These are phyloP conservation scores for Lepraria neglecta DNA, from an alignment of 495 filamentous ascomycete species.

Conservation along the genomic window DNA sequence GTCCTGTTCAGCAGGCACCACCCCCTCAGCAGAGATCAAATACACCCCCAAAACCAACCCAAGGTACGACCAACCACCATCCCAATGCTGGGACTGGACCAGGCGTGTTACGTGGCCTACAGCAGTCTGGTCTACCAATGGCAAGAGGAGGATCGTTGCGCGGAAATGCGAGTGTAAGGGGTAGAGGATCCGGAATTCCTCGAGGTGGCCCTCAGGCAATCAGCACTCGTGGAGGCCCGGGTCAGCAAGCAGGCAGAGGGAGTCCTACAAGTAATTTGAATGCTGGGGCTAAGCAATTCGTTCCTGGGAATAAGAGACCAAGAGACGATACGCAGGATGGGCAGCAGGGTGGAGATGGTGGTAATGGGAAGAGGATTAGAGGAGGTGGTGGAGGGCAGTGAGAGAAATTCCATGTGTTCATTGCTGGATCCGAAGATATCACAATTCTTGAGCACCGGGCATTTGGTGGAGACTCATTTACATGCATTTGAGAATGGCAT, in stretches of 20 bases:
- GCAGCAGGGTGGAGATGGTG: constrained; percentile 41
- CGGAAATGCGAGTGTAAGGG: constrained; percentile 34
- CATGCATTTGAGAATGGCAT: neutral
- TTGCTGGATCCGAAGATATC: neutral
- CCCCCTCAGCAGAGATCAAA: constrained; percentile 10
- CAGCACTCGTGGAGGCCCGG: constrained; percentile 31
- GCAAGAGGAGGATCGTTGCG: constrained; percentile 40
- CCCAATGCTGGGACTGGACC: constrained; percentile 34
- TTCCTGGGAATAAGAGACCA: constrained; percentile 60
- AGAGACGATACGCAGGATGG: constrained; percentile 57
- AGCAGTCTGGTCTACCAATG: constrained; percentile 45
- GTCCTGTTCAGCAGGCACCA: constrained; percentile 1
- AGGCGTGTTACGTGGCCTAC: constrained; percentile 38
- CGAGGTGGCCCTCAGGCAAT: constrained; percentile 43
- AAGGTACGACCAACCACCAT: constrained; percentile 36
- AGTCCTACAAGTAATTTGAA: constrained; percentile 37
- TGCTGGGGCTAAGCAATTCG: constrained; percentile 53
- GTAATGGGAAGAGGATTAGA: constrained; percentile 48
- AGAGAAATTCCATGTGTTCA: neutral
- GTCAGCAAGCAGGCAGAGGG: constrained; percentile 23
- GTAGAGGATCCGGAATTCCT: constrained; percentile 37
- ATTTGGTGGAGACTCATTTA: neutral
- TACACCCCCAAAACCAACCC: constrained; percentile 25
- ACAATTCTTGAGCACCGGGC: neutral
- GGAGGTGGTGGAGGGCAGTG: constrained; percentile 43